Evolutionary conservation across 2,329 filamentous ascomycete species (phyloP).

Genomic region (Aspergillus terreus): DNA sequence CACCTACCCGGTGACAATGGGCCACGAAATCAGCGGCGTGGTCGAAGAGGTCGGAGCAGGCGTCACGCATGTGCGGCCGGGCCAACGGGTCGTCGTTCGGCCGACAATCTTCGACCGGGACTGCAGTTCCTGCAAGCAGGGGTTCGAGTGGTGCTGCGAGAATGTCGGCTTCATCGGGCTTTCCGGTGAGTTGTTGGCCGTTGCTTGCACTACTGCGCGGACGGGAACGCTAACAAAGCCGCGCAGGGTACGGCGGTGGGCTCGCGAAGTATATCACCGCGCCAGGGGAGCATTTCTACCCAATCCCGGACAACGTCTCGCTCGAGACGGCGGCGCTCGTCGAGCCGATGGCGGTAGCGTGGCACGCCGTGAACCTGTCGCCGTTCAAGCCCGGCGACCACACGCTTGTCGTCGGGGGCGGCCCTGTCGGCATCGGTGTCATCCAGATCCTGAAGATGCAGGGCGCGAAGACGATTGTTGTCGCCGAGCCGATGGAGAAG

Average conservation of each 20-base stretch:
- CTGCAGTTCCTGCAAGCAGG: slow-evolving; percentile 49
- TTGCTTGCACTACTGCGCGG: no score
- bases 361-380: slow-evolving; percentile 57
- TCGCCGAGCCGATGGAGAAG: slow-evolving; percentile 52
- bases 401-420: slow-evolving; percentile 57
- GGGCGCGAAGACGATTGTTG: slow-evolving; percentile 54
- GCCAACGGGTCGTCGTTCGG: slow-evolving; percentile 52
- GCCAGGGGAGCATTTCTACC: slow-evolving; percentile 23
- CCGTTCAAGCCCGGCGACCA: slow-evolving; percentile 45
- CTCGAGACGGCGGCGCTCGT: slow-evolving; percentile 55
- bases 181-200: slow-evolving; percentile 29
- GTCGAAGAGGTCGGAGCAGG: slow-evolving; percentile 56
- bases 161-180: slow-evolving; percentile 53
- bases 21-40: slow-evolving; percentile 63
- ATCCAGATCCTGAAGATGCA: slow-evolving; percentile 56
- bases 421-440: slow-evolving; percentile 60
- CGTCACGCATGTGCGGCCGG: slow-evolving; percentile 44
- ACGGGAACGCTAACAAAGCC: background rate
- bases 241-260: slow-evolving; percentile 25
- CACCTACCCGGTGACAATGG: slow-evolving; percentile 56
- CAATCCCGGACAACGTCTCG: slow-evolving; percentile 19
- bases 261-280: slow-evolving; percentile 25
- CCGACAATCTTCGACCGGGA: slow-evolving; percentile 40
- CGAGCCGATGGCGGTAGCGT: slow-evolving; percentile 61
- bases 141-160: slow-evolving; percentile 59